These are phyloP conservation scores for Serendipita sp. DNA, from an alignment of 768 basidiomycete species.

Conservation along the genomic window DNA sequence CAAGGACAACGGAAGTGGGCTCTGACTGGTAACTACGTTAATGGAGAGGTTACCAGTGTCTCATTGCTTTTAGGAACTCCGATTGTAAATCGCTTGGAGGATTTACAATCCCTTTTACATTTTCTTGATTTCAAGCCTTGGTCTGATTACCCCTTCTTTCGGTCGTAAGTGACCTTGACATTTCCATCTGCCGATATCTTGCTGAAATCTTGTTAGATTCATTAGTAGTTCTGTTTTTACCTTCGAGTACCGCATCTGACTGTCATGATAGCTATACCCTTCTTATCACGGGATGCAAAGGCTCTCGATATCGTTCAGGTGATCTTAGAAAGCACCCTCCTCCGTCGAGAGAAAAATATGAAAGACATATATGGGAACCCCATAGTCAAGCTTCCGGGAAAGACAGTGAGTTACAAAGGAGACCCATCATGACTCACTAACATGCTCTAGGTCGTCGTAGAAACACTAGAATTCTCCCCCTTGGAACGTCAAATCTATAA, in stretches of 20 bases:
- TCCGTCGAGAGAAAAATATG: slow-evolving; percentile 90
- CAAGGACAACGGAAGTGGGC: slow-evolving; percentile 74
- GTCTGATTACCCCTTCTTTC: slow-evolving; percentile 78
- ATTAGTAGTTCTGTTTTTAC: neutral
- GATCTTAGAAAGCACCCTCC: slow-evolving; percentile 71
- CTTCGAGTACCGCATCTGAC: slow-evolving; percentile 22
- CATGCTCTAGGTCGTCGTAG: slow-evolving; percentile 39
- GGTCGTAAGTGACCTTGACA: slow-evolving; percentile 29
- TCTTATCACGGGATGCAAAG: slow-evolving; percentile 78
- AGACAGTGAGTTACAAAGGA: slow-evolving; percentile 37
- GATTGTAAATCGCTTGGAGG: slow-evolving; percentile 85
- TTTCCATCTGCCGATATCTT: neutral
- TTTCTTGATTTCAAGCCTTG: slow-evolving; percentile 66
- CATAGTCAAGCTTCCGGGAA: slow-evolving; percentile 77
- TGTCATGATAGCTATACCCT: slow-evolving; percentile 73
- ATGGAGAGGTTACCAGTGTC: neutral
- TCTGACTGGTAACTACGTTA: slow-evolving; percentile 43
- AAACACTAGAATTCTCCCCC: slow-evolving; percentile 63
- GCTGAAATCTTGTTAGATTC: slow-evolving; percentile 21
- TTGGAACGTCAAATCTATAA: slow-evolving; percentile 80
- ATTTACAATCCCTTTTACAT: slow-evolving; percentile 76
- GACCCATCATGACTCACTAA: neutral
- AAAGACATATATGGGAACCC: slow-evolving; percentile 67
- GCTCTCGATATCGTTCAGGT: slow-evolving; percentile 92
- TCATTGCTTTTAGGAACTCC: slow-evolving; percentile 51